Conservation (phyloP, 805 yeast species). For the Pichia thaimueangensis region DNA sequence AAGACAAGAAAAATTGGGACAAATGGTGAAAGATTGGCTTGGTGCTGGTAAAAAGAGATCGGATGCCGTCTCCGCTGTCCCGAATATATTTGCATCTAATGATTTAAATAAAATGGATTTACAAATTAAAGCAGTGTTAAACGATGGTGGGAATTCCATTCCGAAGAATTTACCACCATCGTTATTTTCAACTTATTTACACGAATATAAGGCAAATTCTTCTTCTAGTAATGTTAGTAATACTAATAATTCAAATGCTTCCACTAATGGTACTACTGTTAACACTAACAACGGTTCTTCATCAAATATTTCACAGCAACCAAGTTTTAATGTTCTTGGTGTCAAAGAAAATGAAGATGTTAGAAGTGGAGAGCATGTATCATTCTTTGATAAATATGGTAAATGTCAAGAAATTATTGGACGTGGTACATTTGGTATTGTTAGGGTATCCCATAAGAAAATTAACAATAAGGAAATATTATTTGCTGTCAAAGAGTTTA, state of each 20-base stretch:
- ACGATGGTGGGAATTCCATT: slow-evolving; percentile 7
- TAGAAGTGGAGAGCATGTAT: slow-evolving; percentile 17
- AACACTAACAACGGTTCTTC: too few relatives aligned
- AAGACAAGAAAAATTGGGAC: slow-evolving; percentile 68
- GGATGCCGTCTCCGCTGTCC: slow-evolving; percentile 69
- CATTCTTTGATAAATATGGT: slow-evolving; percentile 86
- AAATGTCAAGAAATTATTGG: slow-evolving; percentile 93
- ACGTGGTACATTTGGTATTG: slow-evolving; percentile 90
- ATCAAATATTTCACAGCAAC: slow-evolving; percentile 3
- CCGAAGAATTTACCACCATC: slow-evolving; percentile 52
- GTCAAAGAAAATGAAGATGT: neutral
- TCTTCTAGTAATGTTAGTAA: neutral
- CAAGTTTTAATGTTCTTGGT: neutral
- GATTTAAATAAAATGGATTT: slow-evolving; percentile 25
- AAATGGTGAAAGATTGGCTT: slow-evolving; percentile 69
- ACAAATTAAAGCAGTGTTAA: slow-evolving; percentile 22
- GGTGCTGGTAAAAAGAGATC: slow-evolving; percentile 56
- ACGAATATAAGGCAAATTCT: slow-evolving; percentile 17
- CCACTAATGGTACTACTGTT: too few relatives aligned
- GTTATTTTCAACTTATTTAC: slow-evolving; percentile 57
- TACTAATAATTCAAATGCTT: too few relatives aligned
- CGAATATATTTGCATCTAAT: slow-evolving; percentile 45
- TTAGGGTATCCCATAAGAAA: slow-evolving; percentile 77
- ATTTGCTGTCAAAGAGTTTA: slow-evolving; percentile 86
- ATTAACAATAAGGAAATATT: slow-evolving; percentile 37